A percentile compares a stretch with the other conserved stretches of the same genome.
Evolutionary conservation across 805 yeast genomes (phyloP).

Genomic region (Tetrapisispora taiwanensis): DNA sequence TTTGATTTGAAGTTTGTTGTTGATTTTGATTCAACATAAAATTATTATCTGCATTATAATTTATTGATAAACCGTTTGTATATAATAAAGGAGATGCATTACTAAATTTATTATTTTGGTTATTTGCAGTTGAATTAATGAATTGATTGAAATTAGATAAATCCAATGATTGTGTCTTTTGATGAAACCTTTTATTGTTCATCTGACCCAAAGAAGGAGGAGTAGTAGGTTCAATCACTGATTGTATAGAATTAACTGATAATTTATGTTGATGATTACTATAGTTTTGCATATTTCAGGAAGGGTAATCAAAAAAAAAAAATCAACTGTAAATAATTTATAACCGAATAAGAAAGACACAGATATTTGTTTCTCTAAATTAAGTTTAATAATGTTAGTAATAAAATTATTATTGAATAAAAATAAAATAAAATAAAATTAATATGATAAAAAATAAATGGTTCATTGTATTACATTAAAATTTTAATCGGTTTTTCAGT

Average conservation of each 20-base stretch:
- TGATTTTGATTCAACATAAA: not conserved
- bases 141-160: conserved; percentile 23
- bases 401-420: too few relatives aligned
- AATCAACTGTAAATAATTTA: not conserved
- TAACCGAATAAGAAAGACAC: not conserved
- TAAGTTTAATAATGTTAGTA: too few relatives aligned
- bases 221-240: conserved; percentile 5
- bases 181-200: conserved; percentile 12
- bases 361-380: too few relatives aligned
- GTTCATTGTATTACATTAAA: too few relatives aligned
- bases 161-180: conserved; percentile 19
- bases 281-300: conserved; percentile 5
- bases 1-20: not conserved
- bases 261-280: conserved; percentile 19
- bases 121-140: conserved; percentile 10
- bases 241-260: conserved; percentile 10
- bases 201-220: conserved; percentile 7
- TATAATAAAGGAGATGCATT: not conserved
- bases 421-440: too few relatives aligned
- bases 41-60: not conserved
- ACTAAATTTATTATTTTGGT: not conserved
- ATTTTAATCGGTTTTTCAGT: too few relatives aligned
- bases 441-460: too few relatives aligned
- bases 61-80: not conserved
- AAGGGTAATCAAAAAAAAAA: too few relatives aligned